Evolutionary conservation across 202 grass and related monocot species (phyloP).

Genomic region (Carex arenaria): DNA sequence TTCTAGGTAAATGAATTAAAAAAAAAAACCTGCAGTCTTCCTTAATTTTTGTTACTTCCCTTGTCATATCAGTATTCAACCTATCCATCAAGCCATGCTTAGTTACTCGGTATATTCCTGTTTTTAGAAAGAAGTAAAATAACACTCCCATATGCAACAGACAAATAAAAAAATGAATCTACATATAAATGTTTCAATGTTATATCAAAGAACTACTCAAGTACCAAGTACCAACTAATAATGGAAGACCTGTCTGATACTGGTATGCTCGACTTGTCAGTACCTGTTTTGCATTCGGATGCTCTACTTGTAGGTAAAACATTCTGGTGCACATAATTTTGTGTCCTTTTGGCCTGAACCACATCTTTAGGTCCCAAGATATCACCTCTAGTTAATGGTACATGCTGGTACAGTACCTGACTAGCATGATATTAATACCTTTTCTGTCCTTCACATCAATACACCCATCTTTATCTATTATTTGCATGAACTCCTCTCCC

Average conservation of each 20-base stretch:
- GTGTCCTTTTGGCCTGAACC: not conserved
- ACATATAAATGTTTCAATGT: not conserved
- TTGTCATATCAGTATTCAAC: conserved; percentile 63
- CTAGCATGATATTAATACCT: conserved; percentile 30
- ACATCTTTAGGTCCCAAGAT: not conserved
- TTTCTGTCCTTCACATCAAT: conserved; percentile 56
- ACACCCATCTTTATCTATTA: conserved; percentile 70
- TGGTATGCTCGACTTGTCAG: not conserved
- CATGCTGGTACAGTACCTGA: not conserved
- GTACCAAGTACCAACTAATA: not conserved
- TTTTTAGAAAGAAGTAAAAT: conserved; percentile 18
- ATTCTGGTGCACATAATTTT: not conserved
- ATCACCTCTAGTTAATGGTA: not conserved
- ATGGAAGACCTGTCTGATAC: not conserved
- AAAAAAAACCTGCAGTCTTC: conserved; percentile 60
- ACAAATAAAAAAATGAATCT: not conserved
- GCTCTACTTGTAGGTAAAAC: not conserved
- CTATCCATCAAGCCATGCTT: conserved; percentile 78
- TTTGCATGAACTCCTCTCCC: conserved; percentile 58
- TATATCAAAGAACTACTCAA: not conserved
- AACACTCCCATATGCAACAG: not conserved
- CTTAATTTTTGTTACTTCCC: conserved; percentile 55
- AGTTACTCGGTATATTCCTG: conserved; percentile 65
- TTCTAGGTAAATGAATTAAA: conserved; percentile 1
- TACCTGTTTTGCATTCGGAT: not conserved